These are phyloP conservation scores for Vigna hirtella DNA, from an alignment of 306 rosid species.

Conservation along the genomic window DNA sequence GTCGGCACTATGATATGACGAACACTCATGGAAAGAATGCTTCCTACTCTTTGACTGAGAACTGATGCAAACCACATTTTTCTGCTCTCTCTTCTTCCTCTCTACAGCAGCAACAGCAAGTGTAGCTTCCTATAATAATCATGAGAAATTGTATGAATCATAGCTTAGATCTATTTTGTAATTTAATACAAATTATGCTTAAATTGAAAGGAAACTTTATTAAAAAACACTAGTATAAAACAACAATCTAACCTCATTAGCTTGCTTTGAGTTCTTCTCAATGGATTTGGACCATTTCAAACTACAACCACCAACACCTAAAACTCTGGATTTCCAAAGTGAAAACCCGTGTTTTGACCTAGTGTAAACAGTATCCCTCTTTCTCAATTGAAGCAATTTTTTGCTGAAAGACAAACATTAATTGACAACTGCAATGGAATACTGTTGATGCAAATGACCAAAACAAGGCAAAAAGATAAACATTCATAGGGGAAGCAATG, in stretches of 20 bases:
- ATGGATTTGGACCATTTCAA: constrained; percentile 98
- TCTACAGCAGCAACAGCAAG: constrained; percentile 95
- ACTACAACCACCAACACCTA: constrained; percentile 95
- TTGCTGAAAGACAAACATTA: constrained; percentile 62
- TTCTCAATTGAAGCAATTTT: constrained; percentile 81
- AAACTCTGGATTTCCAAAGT: constrained; percentile 87
- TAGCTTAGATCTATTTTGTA: constrained; percentile 15
- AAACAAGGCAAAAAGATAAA: constrained; percentile 1
- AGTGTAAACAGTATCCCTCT: constrained; percentile 87
- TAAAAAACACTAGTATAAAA: constrained; percentile 27
- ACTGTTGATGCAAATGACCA: constrained; percentile 41
- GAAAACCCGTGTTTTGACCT: constrained; percentile 90
- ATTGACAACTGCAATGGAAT: constrained; percentile 36
- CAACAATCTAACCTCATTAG: constrained; percentile 81
- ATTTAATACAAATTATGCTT: constrained; percentile 33
- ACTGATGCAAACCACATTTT: constrained; percentile 53
- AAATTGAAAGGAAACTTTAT: constrained; percentile 12
- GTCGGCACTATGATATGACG: constrained; percentile 41
- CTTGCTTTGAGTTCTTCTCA: constrained; percentile 87
- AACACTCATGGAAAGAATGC: constrained; percentile 62
- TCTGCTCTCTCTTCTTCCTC: constrained; percentile 84
- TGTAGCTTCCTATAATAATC: constrained; percentile 82
- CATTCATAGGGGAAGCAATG: constrained; percentile 21
- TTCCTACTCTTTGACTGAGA: constrained; percentile 66
- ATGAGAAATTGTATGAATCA: constrained; percentile 38